A percentile compares a stretch with the other conserved stretches of the same genome.
These are phyloP conservation scores for Rhizophora apiculata DNA, from an alignment of 345 rosid species.

Conservation along the genomic window DNA sequence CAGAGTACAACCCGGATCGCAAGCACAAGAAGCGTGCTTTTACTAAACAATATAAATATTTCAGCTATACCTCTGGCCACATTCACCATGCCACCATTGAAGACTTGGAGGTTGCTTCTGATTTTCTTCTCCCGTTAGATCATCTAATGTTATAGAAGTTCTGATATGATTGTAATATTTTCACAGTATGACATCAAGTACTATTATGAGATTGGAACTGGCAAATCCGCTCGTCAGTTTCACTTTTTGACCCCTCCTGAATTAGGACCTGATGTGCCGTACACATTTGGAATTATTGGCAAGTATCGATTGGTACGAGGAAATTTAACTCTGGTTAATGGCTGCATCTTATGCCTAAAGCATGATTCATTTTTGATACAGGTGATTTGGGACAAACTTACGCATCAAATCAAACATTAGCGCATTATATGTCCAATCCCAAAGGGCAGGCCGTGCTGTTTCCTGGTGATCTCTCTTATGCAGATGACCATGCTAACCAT, in stretches of 20 bases:
- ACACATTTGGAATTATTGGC: constrained; percentile 40
- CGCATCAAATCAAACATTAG: constrained; percentile 34
- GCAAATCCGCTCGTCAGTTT: constrained; percentile 23
- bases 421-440: constrained; percentile 23
- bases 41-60: constrained; percentile 21
- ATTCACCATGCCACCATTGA: constrained; percentile 38
- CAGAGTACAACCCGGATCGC: constrained; percentile 8
- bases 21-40: constrained; percentile 9
- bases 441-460: constrained; percentile 30
- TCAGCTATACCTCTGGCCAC: constrained; percentile 32
- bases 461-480: constrained; percentile 40
- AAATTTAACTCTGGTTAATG: background rate
- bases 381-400: constrained; percentile 40
- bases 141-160: background rate
- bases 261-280: constrained; percentile 38
- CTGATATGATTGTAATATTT: background rate
- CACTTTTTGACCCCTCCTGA: constrained; percentile 32
- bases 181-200: constrained; percentile 33
- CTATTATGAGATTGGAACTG: constrained; percentile 26
- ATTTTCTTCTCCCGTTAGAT: background rate
- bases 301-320: background rate
- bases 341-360: background rate
- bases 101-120: constrained; percentile 20
- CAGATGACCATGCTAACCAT: constrained; percentile 28
- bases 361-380: background rate